Base-by-base conservation (phyloP, 192 early-diverging fungal genomes). In the Phycomyces nitens region DNA sequence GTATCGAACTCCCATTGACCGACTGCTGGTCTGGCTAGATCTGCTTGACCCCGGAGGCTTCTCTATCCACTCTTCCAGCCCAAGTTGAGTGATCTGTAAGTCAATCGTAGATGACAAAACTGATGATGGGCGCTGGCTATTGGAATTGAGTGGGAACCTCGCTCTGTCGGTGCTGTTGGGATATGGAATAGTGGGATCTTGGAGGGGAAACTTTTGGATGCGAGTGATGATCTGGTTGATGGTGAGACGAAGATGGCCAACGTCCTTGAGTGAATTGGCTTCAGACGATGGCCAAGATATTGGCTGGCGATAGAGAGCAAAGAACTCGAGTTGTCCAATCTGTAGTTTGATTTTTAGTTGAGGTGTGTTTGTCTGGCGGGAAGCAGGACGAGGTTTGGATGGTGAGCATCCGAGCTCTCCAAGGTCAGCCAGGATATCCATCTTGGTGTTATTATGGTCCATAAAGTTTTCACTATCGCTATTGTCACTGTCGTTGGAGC, bases 261-360 rank as follows among this genome's bases (percentile, higher is more conserved):
- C 53, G 21, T 60, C 65, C 8, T 73, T 54, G 21, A 50, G 38
- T 41, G 39, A 23, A 22, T 59, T 7, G 39, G 57, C 18, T 40
- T 41, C 38, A 20, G 20, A 22, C 18, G 41, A n/a, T 62, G 26
- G 18, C 49, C 49, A 62, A 20, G 29, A 29, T 43, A 53, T 38
- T 73, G 70, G 53, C 3, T 81, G 73, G 8, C 69, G 51, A 24
- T 64, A 73, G 0, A 81, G 54, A 41, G 77, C 52, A 69, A 70
- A 81, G 4, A 81, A 39, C 60, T 81, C 76, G 23, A 74, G 27
- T 9, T 65, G 57, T 18, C 62, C 52, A 40, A 77, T 49, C 5
- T 66, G 60, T 8, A 77, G 66, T 34, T 81, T 73, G 34, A 78
- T 43, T 20, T 78, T 77, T n/a, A 77, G 43, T 0, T 58, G 64